Base-by-base conservation (phyloP, 208 protist genomes). In the Leishmania lainsoni region DNA sequence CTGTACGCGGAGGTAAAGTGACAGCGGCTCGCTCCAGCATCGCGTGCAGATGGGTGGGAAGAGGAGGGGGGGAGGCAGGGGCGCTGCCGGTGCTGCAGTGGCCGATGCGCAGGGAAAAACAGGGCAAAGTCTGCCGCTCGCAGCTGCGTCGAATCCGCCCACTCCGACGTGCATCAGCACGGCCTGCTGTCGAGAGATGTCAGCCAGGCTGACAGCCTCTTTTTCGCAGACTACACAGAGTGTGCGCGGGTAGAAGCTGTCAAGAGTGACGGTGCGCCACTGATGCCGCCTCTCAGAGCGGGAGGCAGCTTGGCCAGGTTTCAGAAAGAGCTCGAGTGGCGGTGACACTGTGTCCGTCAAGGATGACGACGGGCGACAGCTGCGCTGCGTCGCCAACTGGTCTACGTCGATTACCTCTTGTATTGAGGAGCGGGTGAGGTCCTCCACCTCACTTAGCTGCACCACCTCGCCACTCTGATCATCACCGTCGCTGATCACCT, bases 221-320 rank as follows among this genome's bases (percentile, higher is more conserved):
- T 65, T 72, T 51, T 86, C 83, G 59, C 90, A 93, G 26, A 88
- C 81, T 1, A 88, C 82, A 66, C 90, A 93, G 22, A 82, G 69
- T 1, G 80, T 83, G 51, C 82, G 80, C 0, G 86, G 84, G 71
- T 87, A 93, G 70, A 86, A 91, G 3, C 66, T 81, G 78, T 93
- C 90, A 3, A 93, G 76, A 29, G 90, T 93, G 5, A 26, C 72
- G 1, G 72, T 56, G 72, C 72, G 72, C 49, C 72, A 32, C 61
- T 49, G 78, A 75, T 81, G 70, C 48, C 73, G 26, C 2, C 35
- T n/a, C 29, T 26, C 52, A 32, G 29, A 10, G 29, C 66, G 39
- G 29, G 39, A 71, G 29, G 39, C 66, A 49, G 22, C 17, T 39
- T 22, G 66, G 9, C 6, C 66, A 48, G 35, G 39, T 10, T 42